Base-by-base conservation (phyloP, 345 rosid species). In the Salix arbutifolia region DNA sequence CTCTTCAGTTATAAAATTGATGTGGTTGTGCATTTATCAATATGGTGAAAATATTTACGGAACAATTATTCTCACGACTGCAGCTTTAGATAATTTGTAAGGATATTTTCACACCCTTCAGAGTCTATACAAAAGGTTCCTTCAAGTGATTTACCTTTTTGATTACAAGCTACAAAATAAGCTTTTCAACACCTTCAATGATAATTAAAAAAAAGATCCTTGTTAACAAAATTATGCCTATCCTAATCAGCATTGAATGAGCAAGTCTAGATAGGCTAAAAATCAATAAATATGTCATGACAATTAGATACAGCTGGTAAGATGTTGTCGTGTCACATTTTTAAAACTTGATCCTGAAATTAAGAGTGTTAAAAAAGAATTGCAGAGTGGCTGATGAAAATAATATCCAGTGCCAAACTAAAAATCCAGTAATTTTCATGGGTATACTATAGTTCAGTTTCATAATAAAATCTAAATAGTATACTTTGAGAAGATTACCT, bases 401-500 rank as follows among this genome's bases (percentile, higher is more conserved):
- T 19, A 53, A 2, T 2, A 53, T 21, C 25, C 61, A 53, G 61
- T 8, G 9, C 61, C 61, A 21, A 8, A 53, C 3, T 53, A 53
- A 53, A 9, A 21, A 53, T 7, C 61, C 3, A 9, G 28, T 23
- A 58, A 58, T 58, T 23, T 10, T 23, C 23, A n/a, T 25, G 23
- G 62, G 62, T 58, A 4, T 9, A 23, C 62, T 10, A 58, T 56
- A 40, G 44, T 25, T 44, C 16, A 67, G 33, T 83, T 72, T 48
- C 16, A 80, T 38, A 67, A 61, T 53, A 35, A 68, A 64, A 44
- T 48, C 3, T 30, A 30, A 52, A 78, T 50, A 33, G 25, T 28
- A 21, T 19, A 25, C 3, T 1, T 42, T 19, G 14, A 71, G 68
- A 76, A 21, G 60, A 48, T 73, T 89, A 92, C 98, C 97, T 92